phyloP scores from a whole-genome alignment of 352 stramenopile genomes.

The Pythium grandisporangium region DNA sequence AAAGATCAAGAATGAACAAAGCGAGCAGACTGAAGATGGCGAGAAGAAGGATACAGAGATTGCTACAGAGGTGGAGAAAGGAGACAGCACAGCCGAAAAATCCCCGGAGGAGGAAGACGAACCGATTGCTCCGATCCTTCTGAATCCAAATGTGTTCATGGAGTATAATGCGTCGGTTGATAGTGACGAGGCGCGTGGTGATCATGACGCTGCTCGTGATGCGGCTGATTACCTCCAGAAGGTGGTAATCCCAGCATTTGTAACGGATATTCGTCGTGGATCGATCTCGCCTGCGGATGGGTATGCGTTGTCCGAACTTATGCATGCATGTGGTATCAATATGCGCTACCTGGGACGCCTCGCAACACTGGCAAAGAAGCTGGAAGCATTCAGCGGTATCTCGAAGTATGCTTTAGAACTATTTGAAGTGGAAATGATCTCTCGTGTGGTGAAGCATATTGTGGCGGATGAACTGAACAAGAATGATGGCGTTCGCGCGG shows the following conservation, averaged over 20 bases:
- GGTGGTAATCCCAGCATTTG: slow-evolving; percentile 80
- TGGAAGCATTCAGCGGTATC: slow-evolving; percentile 83
- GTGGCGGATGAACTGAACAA: slow-evolving; percentile 62
- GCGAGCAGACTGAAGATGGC: slow-evolving; percentile 11
- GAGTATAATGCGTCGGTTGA: slow-evolving; percentile 78
- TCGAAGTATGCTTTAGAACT: slow-evolving; percentile 92
- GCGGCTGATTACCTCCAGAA: slow-evolving; percentile 78
- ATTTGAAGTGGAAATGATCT: slow-evolving; percentile 95
- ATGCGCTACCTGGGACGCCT: slow-evolving; percentile 94
- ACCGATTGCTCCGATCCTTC: slow-evolving; percentile 36
- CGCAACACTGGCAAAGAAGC: slow-evolving; percentile 78
- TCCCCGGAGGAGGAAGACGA: slow-evolving; percentile 35
- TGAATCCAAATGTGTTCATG: slow-evolving; percentile 89
- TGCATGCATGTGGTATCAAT: slow-evolving; percentile 95
- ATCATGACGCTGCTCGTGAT: slow-evolving; percentile 66
- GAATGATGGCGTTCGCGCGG: slow-evolving; percentile 44
- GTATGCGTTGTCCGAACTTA: slow-evolving; percentile 86
- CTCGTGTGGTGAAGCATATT: slow-evolving; percentile 86
- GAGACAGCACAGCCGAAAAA: slow-evolving; percentile 5
- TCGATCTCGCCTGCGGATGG: slow-evolving; percentile 85
- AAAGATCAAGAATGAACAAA: slow-evolving; percentile 29
- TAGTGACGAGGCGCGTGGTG: slow-evolving; percentile 40
- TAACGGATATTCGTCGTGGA: slow-evolving; percentile 75
- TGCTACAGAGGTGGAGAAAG: slow-evolving; percentile 14
- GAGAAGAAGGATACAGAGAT: slow-evolving; percentile 15